Percentiles rank a stretch among this genome's conserved stretches.
Conservation (phyloP, 805 yeast genomes). For the Saccharomyces kudriavzevii region DNA sequence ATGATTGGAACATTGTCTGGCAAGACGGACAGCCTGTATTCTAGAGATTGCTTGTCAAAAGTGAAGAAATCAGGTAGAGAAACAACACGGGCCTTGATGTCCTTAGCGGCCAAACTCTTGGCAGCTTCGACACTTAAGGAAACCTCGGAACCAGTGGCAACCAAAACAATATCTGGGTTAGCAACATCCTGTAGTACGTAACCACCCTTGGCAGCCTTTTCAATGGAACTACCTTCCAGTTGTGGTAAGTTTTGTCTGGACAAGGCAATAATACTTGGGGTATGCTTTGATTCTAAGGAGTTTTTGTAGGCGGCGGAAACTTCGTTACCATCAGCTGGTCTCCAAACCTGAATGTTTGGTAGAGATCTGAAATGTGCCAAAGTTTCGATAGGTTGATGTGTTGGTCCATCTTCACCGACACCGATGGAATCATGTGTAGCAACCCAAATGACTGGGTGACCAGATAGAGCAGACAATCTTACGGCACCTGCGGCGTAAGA, state of each 20-base stretch:
- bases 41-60: conserved; percentile 74
- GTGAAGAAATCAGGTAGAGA: conserved; percentile 90
- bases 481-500: conserved; percentile 82
- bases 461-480: conserved; percentile 75
- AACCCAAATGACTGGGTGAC: conserved; percentile 78
- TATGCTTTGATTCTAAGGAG: conserved; percentile 50
- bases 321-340: conserved; percentile 92
- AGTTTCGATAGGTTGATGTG: conserved; percentile 88
- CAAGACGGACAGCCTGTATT: conserved; percentile 76
- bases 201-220: conserved; percentile 93
- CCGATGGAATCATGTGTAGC: conserved; percentile 90
- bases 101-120: conserved; percentile 46
- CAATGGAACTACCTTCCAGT: conserved; percentile 84
- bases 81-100: conserved; percentile 69
- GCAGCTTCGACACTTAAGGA: conserved; percentile 74
- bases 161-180: conserved; percentile 63
- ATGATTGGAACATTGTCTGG: conserved; percentile 92
- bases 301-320: conserved; percentile 72
- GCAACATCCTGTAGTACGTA: conserved; percentile 59
- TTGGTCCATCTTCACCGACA: conserved; percentile 89
- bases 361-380: conserved; percentile 78
- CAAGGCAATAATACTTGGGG: conserved; percentile 70
- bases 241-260: conserved; percentile 89
- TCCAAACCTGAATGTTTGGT: conserved; percentile 80
- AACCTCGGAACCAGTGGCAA: conserved; percentile 92